Percentiles rank a stretch among this genome's conserved stretches.
These are phyloP conservation scores for Daldinia caldariorum DNA, from an alignment of 495 filamentous ascomycete species.

Conservation along the genomic window DNA sequence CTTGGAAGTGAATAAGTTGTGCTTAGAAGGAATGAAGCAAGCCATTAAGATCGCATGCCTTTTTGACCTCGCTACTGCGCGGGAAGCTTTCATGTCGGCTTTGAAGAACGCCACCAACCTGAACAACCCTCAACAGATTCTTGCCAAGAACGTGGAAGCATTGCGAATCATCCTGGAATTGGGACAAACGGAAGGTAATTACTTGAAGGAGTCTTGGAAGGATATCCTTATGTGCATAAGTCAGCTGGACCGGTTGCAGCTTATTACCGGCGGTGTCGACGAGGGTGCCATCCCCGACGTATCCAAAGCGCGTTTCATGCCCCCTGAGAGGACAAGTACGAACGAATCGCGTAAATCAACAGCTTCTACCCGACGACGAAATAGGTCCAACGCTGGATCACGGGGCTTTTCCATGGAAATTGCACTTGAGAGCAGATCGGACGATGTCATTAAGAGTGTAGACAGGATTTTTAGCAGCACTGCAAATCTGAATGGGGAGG, in stretches of 20 bases:
- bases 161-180: constrained; percentile 90
- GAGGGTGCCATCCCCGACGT: constrained; percentile 93
- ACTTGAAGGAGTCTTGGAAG: constrained; percentile 89
- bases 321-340: constrained; percentile 59
- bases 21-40: constrained; percentile 94
- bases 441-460: constrained; percentile 90
- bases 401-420: constrained; percentile 83
- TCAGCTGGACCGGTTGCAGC: constrained; percentile 93
- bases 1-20: constrained; percentile 86
- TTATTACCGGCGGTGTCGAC: constrained; percentile 93
- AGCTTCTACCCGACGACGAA: constrained; percentile 70
- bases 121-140: constrained; percentile 94
- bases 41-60: constrained; percentile 91
- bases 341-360: constrained; percentile 71
- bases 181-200: constrained; percentile 89
- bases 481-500: constrained; percentile 89
- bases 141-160: constrained; percentile 94
- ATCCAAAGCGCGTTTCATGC: constrained; percentile 78
- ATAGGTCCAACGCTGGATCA: constrained; percentile 69
- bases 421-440: constrained; percentile 88
- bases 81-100: constrained; percentile 93
- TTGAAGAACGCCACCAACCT: constrained; percentile 94
- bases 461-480: constrained; percentile 97
- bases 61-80: constrained; percentile 89
- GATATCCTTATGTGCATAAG: constrained; percentile 95